Evolutionary conservation across 2,329 filamentous ascomycete species (phyloP).

Genomic region (Aureobasidium sp.): DNA sequence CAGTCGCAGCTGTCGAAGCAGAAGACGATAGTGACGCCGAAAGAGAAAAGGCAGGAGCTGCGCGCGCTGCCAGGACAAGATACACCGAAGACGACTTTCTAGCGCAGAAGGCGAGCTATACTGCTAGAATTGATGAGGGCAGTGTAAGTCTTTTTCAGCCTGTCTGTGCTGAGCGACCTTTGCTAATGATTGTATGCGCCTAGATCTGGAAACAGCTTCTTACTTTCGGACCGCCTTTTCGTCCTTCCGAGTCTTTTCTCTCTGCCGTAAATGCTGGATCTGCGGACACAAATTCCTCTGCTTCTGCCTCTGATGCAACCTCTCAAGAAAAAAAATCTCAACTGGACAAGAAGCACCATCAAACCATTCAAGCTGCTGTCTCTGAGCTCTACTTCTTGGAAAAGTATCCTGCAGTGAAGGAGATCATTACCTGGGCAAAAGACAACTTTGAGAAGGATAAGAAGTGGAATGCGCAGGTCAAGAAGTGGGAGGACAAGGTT

Average conservation of each 20-base stretch:
- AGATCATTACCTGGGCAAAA: conserved; percentile 23
- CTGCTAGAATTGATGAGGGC: conserved; percentile 27
- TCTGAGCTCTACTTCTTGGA: conserved; percentile 53
- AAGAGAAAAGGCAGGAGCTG: conserved; percentile 15
- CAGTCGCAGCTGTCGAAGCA: neutral
- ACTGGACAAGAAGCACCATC: conserved; percentile 26
- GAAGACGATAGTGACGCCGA: conserved; percentile 13
- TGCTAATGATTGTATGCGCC: neutral
- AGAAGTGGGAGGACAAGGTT: conserved; percentile 18
- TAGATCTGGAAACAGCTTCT: conserved; percentile 15
- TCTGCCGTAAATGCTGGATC: neutral
- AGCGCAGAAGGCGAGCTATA: conserved; percentile 26
- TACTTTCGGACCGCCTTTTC: neutral
- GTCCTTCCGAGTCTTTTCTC: neutral
- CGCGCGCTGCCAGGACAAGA: conserved; percentile 25
- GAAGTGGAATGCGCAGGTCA: conserved; percentile 11
- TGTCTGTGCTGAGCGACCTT: neutral
- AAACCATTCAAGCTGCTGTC: conserved; percentile 45
- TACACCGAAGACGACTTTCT: conserved; percentile 29
- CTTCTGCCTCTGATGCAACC: too few species aligned
- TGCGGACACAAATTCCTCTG: neutral
- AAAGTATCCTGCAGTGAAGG: conserved; percentile 44
- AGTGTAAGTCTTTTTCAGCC: conserved; percentile 17
- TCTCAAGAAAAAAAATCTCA: conserved; percentile 15
- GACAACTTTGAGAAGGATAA: conserved; percentile 22